These are phyloP conservation scores for Podospora pseudoanserina DNA, from an alignment of 495 filamentous ascomycete genomes.

Conservation along the genomic window DNA sequence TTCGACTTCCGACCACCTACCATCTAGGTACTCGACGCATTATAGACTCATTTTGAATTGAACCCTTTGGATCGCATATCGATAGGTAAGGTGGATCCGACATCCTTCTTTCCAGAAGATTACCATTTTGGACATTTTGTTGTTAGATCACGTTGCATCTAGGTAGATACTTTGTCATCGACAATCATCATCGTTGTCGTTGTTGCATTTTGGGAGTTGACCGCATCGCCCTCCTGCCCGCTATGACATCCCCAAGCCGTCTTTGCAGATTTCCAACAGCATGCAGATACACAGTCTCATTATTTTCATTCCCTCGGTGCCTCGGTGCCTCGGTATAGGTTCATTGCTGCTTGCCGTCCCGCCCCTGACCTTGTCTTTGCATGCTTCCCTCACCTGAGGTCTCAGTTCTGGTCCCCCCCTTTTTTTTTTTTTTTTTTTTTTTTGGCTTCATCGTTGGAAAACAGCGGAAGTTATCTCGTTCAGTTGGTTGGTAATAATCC, in stretches of 20 bases:
- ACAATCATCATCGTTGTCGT: constrained; percentile 2
- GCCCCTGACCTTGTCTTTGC: not conserved
- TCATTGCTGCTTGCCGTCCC: constrained; percentile 1
- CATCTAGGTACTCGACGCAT: constrained; percentile 15
- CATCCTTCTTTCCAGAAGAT: constrained; percentile 30
- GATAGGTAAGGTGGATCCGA: not conserved
- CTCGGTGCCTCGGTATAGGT: constrained; percentile 12
- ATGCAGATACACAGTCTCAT: constrained; percentile 12
- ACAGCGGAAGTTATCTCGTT: not conserved
- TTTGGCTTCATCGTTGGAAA: not conserved
- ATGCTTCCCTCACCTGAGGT: constrained; percentile 3
- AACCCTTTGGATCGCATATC: constrained; percentile 4
- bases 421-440: not conserved
- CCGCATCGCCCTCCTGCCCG: constrained; percentile 24
- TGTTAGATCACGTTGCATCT: not conserved
- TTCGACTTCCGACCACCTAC: not conserved
- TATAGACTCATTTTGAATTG: constrained; percentile 6
- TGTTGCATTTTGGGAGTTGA: constrained; percentile 8
- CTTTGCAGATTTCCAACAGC: constrained; percentile 13
- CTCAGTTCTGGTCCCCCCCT: not conserved
- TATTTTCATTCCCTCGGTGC: constrained; percentile 9
- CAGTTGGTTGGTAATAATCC: not conserved
- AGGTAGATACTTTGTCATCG: too few species aligned
- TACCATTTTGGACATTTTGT: constrained; percentile 15
- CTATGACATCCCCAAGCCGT: constrained; percentile 23